Base-by-base conservation (phyloP, 345 rosid genomes). In the Eucalyptus victrix region DNA sequence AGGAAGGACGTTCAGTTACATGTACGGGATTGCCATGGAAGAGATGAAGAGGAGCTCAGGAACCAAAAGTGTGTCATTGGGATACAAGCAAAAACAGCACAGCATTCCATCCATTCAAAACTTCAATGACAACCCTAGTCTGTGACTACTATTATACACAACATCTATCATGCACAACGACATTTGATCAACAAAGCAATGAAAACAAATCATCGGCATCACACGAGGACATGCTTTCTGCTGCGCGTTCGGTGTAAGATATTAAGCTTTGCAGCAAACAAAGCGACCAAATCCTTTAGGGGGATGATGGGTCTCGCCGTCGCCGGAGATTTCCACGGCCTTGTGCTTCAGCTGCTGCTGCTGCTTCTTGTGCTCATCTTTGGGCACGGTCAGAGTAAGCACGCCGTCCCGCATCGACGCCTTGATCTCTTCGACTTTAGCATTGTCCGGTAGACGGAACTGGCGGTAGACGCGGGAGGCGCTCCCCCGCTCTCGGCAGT, bases 401-500 rank as follows among this genome's bases (percentile, higher is more conserved):
- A 94, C 89, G 28, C 95, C 93, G 15, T 92, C 93, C 30, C 37
- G 89, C 94, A 92, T 92, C 3, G 91, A 91, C 3, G 94, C 94
- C 89, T 88, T 90, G 9, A 94, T 91, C 91, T 92, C 93, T 56
- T 94, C 91, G 23, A 89, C 91, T 44, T 86, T 93, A 4, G 88
- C 92, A 91, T 91, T 87, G 42, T 90, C 90, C 5, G 94, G 94
- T 72, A 93, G 69, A 49, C 88, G 87, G 88, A 92, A 93, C 88
- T 90, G 88, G 92, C 92, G 92, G 12, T 45, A 45, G 83, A 90
- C 87, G 13, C 87, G 87, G 76, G 56, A 67, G 14, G 92, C 89
- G 8, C 42, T 54, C 4, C 21, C 7, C 80, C 92, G 87, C 89
- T 93, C 95, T 89, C 87, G 90, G 89, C 94, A 91, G 49, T 92